A percentile compares a stretch with the other conserved stretches of the same genome.
These are phyloP conservation scores for Saccharomyces hybrid DNA, from an alignment of 1,139 yeast genomes.

Conservation along the genomic window DNA sequence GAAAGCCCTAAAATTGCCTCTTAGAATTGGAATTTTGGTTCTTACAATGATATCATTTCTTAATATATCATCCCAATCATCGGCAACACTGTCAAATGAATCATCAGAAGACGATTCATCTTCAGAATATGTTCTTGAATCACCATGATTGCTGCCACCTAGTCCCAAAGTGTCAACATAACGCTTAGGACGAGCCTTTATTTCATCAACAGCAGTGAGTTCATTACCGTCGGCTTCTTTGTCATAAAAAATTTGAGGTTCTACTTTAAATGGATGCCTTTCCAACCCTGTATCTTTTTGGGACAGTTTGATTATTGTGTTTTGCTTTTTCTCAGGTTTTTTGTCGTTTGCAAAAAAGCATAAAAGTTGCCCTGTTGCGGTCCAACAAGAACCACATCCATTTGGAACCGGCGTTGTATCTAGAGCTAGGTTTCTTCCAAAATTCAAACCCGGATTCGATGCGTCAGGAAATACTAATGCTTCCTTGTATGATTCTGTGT, in stretches of 20 bases:
- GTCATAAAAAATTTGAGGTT: neutral
- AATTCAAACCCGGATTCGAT: constrained; percentile 10
- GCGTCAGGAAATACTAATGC: constrained; percentile 14
- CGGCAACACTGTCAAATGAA: constrained; percentile 30
- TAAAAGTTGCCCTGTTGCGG: constrained; percentile 66
- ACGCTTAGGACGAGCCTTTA: constrained; percentile 5
- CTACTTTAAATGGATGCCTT: constrained; percentile 3
- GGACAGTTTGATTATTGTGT: constrained; percentile 35
- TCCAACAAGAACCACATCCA: constrained; percentile 90
- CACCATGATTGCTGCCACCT: neutral
- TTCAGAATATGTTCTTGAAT: constrained; percentile 7
- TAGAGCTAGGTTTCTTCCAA: constrained; percentile 31
- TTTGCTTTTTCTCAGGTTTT: constrained; percentile 31
- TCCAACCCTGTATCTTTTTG: constrained; percentile 34
- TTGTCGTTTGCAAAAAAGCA: constrained; percentile 69
- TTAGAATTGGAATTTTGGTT: constrained; percentile 30
- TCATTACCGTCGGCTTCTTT: constrained; percentile 1
- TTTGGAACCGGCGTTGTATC: constrained; percentile 89
- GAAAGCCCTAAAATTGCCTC: constrained; percentile 20
- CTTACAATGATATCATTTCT: constrained; percentile 33
- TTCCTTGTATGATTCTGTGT: constrained; percentile 24
- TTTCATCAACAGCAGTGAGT: constrained; percentile 9
- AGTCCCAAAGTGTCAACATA: neutral
- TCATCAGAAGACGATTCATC: constrained; percentile 34
- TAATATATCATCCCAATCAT: constrained; percentile 37